Conservation (phyloP, 371 early-diverging fungal species). For the Saksenaea oblongispora region DNA sequence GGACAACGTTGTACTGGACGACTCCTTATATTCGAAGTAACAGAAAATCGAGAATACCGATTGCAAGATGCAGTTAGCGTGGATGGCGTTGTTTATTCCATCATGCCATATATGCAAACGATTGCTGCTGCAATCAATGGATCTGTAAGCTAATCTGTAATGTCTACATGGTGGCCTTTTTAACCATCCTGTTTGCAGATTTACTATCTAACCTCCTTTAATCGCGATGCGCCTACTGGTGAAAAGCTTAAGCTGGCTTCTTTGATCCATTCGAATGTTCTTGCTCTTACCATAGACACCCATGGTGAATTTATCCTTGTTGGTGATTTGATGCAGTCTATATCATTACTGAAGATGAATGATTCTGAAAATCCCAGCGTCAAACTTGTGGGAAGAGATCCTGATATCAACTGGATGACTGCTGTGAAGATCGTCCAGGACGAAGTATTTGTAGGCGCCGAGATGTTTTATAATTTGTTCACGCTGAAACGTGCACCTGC, state of each 20-base stretch:
- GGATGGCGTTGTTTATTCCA: constrained; percentile 51
- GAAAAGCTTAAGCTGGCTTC: constrained; percentile 25
- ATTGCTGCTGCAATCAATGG: constrained; percentile 58
- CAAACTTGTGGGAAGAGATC: constrained; percentile 66
- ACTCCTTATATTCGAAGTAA: constrained; percentile 56
- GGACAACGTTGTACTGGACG: constrained; percentile 41
- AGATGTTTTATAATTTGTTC: constrained; percentile 64
- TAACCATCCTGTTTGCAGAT: constrained; percentile 30
- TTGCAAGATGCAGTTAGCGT: constrained; percentile 39
- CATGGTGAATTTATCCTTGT: constrained; percentile 74
- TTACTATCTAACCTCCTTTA: constrained; percentile 31
- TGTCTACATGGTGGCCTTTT: neutral
- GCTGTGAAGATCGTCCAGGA: constrained; percentile 64
- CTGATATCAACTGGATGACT: constrained; percentile 67
- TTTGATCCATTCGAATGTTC: constrained; percentile 57
- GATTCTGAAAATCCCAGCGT: constrained; percentile 36
- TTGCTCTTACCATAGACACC: constrained; percentile 59
- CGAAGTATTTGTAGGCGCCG: constrained; percentile 65
- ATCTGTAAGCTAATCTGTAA: constrained; percentile 41
- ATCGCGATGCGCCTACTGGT: constrained; percentile 26
- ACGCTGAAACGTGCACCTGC: constrained; percentile 51
- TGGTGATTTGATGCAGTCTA: constrained; percentile 88
- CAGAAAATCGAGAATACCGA: constrained; percentile 31
- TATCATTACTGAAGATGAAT: constrained; percentile 59
- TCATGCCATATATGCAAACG: constrained; percentile 42